Evolutionary conservation across 306 rosid genomes (phyloP).

Genomic region (Astragalus glycyphyllos): DNA sequence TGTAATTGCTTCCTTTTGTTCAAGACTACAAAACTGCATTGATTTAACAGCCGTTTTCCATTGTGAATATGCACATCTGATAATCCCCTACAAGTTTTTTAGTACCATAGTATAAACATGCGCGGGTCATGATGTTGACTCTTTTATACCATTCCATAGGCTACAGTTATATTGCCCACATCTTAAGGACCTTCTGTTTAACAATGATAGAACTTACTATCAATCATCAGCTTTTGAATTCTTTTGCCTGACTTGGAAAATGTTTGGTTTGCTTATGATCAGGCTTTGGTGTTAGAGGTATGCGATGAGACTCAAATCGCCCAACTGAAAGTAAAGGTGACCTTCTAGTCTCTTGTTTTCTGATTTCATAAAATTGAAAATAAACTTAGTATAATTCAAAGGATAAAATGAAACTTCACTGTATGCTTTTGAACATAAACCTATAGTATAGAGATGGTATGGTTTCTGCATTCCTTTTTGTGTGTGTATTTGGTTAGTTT

Average conservation of each 20-base stretch:
- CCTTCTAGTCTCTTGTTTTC: conserved; percentile 40
- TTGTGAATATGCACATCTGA: conserved; percentile 21
- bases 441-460: conserved; percentile 3
- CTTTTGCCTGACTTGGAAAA: conserved; percentile 42
- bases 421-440: conserved; percentile 13
- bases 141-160: conserved; percentile 26
- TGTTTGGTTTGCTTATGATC: conserved; percentile 48
- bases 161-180: conserved; percentile 21
- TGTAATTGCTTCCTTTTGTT: conserved; percentile 13
- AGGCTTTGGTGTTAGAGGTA: conserved; percentile 91
- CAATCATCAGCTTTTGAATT: conserved; percentile 29
- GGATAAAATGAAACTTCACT: conserved; percentile 2
- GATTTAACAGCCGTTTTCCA: neutral
- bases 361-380: conserved; percentile 30
- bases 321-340: conserved; percentile 95
- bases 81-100: neutral
- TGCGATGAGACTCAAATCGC: conserved; percentile 96
- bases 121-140: conserved; percentile 3
- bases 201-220: conserved; percentile 8
- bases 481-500: conserved; percentile 21
- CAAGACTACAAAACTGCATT: conserved; percentile 24
- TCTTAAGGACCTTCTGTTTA: conserved; percentile 24
- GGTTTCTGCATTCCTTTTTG: conserved; percentile 9
- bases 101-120: neutral
- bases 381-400: conserved; percentile 20